Evolutionary conservation across 257 asterid species (phyloP).

Genomic region (Gentiana straminea): DNA sequence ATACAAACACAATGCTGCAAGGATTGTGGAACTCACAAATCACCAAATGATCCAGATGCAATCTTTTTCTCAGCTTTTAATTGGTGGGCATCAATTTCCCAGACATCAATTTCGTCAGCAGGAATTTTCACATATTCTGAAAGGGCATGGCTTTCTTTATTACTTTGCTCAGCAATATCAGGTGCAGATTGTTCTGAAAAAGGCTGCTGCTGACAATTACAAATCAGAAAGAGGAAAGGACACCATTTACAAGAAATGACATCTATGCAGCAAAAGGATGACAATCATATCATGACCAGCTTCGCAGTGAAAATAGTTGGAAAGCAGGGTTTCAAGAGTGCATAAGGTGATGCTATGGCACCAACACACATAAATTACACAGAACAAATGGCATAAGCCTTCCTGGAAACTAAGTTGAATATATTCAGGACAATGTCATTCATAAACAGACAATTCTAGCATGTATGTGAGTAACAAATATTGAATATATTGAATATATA

Average conservation of each 20-base stretch:
- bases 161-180: constrained; percentile 7
- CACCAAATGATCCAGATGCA: constrained; percentile 39
- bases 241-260: neutral
- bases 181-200: constrained; percentile 12
- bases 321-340: too few relatives aligned
- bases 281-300: too few relatives aligned
- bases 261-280: neutral
- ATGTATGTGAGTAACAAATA: too few relatives aligned
- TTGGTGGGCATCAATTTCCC: constrained; percentile 34
- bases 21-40: constrained; percentile 22
- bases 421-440: too few relatives aligned
- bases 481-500: too few relatives aligned
- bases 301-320: too few relatives aligned
- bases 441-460: too few relatives aligned
- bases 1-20: neutral
- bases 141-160: constrained; percentile 10
- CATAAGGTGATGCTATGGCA: too few relatives aligned
- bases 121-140: constrained; percentile 33
- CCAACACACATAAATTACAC: too few relatives aligned
- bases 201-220: constrained; percentile 20
- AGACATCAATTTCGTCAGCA: constrained; percentile 33
- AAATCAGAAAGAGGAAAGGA: neutral
- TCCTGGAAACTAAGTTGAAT: too few relatives aligned
- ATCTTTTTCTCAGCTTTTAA: constrained; percentile 28
- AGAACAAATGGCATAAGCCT: too few relatives aligned